phyloP scores from a whole-genome alignment of 2,329 filamentous ascomycete species.

The Penicillium thymicola region DNA sequence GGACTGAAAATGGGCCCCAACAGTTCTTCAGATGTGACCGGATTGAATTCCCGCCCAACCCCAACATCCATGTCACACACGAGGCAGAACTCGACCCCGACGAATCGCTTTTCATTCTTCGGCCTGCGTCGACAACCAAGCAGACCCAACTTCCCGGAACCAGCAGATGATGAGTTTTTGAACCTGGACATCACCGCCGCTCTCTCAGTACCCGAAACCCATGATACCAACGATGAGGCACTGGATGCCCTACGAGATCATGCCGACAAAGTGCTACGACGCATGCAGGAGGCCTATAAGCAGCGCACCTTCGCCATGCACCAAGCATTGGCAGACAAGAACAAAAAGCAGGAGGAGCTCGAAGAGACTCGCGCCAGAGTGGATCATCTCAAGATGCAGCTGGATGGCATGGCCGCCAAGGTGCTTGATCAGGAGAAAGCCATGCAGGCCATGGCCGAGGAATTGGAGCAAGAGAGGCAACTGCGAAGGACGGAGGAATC shows the following conservation, averaged over 20 bases:
- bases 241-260: slow-evolving; percentile 57
- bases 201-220: slow-evolving; percentile 53
- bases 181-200: slow-evolving; percentile 53
- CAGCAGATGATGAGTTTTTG: slow-evolving; percentile 52
- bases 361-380: slow-evolving; percentile 59
- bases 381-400: slow-evolving; percentile 57
- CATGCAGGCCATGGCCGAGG: slow-evolving; percentile 51
- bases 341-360: slow-evolving; percentile 58
- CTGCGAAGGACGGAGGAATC: slow-evolving; percentile 40
- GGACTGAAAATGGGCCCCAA: slow-evolving; percentile 34
- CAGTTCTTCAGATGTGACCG: slow-evolving; percentile 6
- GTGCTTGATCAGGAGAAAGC: slow-evolving; percentile 55
- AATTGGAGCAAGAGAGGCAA: slow-evolving; percentile 46
- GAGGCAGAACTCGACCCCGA: slow-evolving; percentile 19
- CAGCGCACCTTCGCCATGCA: slow-evolving; percentile 50
- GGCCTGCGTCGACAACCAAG: slow-evolving; percentile 34
- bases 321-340: slow-evolving; percentile 53
- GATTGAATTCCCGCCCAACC: slow-evolving; percentile 13
- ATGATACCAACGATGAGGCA: slow-evolving; percentile 50
- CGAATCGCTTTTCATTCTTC: slow-evolving; percentile 45
- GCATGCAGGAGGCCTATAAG: slow-evolving; percentile 57
- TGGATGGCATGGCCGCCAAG: slow-evolving; percentile 58
- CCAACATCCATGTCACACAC: slow-evolving; percentile 12
- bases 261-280: slow-evolving; percentile 53
- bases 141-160: slow-evolving; percentile 30